Base-by-base conservation (phyloP, 768 basidiomycete genomes). In the Macrocybe gigantea region DNA sequence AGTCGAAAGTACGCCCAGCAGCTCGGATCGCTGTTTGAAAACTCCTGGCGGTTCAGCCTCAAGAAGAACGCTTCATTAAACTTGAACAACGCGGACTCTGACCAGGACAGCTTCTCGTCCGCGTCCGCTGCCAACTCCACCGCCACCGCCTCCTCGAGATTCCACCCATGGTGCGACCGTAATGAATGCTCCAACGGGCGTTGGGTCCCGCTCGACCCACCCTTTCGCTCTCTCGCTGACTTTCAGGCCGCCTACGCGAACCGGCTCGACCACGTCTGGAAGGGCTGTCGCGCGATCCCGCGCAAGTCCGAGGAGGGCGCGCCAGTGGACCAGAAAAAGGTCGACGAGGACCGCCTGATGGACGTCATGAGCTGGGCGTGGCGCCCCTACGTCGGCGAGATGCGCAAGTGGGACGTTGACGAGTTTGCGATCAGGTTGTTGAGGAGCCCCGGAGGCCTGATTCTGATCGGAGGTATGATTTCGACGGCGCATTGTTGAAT, bases 351-450 rank as follows among this genome's bases (percentile, higher is more conserved):
- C 13, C 53, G 62, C 31, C 47, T 65, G 38, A 54, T 65, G 54
- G 56, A 63, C 29, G 52, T 62, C 22, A 58, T 61, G 56, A 65
- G 61, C 51, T 65, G 60, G 61, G 59, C 51, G n/a, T 64, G 64
- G 64, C 52, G 47, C 11, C 64, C 64, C 5, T 49, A 58, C 34
- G n/a, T 38, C 6, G 62, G 62, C 7, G 36, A 52, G 41, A 33
- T 65, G 48, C 50, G 46, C 40, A 44, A 49, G n/a, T 65, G 58
- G 56, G 53, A 65, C 29, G 52, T 62, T 22, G 64, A 64, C 30
- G 61, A 62, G 7, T 64, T 65, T 49, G 58, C 61, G 45, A 55
- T 65, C 5, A 48, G 64, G 30, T 45, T 62, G 38, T 40, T 65
- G 12, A 60, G 53, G 38, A 62, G 61, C 43, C 60, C 64, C 8